phyloP scores from a whole-genome alignment of 768 basidiomycete species.

The Phylloporus sp. region DNA sequence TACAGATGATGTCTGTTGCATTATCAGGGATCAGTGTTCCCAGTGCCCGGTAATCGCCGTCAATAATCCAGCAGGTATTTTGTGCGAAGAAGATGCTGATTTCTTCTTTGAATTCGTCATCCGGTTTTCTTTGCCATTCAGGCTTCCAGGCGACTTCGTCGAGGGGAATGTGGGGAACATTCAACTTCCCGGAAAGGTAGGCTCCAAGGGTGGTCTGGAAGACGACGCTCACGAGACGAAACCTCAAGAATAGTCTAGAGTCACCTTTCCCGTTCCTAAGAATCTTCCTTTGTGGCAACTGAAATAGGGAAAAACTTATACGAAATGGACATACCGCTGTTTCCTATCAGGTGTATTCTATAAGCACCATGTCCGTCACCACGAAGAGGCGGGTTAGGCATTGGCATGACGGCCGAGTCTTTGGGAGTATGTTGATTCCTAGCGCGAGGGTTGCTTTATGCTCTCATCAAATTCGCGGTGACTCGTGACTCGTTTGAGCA shows the following conservation, averaged over 20 bases:
- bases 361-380: slow-evolving; percentile 47
- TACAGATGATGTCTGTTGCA: slow-evolving; percentile 54
- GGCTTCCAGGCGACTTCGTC: slow-evolving; percentile 50
- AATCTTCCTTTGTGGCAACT: background rate
- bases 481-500: background rate
- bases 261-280: slow-evolving; percentile 40
- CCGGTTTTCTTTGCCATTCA: slow-evolving; percentile 38
- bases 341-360: slow-evolving; percentile 48
- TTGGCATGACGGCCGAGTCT: slow-evolving; percentile 8
- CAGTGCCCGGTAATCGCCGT: slow-evolving; percentile 41
- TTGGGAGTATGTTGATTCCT: background rate
- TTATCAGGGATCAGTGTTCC: slow-evolving; percentile 34
- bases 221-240: background rate
- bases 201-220: slow-evolving; percentile 46
- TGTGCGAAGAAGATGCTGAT: slow-evolving; percentile 23
- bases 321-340: slow-evolving; percentile 40
- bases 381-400: slow-evolving; percentile 23
- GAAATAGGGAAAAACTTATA: background rate
- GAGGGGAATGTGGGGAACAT: slow-evolving; percentile 44
- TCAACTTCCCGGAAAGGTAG: slow-evolving; percentile 41
- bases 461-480: background rate
- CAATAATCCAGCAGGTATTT: slow-evolving; percentile 47
- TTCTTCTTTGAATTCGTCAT: slow-evolving; percentile 22
- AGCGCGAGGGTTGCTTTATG: background rate
- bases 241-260: background rate